Percentiles rank a stretch among this genome's conserved stretches.
These are phyloP conservation scores for Ceratobasidium sp. DNA, from an alignment of 1,284 basidiomycete species.

Conservation along the genomic window DNA sequence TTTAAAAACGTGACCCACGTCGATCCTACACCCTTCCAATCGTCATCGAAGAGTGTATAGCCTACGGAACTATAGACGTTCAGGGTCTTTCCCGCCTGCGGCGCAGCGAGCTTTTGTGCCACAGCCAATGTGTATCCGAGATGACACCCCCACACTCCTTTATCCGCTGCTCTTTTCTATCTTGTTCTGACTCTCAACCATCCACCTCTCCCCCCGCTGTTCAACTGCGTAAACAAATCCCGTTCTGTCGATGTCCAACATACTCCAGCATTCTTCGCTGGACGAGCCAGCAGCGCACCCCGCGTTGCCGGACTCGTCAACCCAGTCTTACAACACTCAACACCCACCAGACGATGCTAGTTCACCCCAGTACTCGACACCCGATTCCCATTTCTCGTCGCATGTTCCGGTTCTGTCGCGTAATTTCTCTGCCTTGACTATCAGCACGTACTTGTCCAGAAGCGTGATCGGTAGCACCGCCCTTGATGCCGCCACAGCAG, in stretches of 20 bases:
- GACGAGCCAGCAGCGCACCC: conserved; percentile 14
- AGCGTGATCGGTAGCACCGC: conserved; percentile 22
- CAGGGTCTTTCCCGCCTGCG: too few species aligned
- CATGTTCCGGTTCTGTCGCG: conserved; percentile 23
- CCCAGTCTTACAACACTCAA: conserved; percentile 17
- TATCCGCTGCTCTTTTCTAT: conserved; percentile 10
- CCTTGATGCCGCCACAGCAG: conserved; percentile 43
- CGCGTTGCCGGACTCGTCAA: conserved; percentile 29
- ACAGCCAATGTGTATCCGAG: conserved; percentile 35
- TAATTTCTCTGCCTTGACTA: conserved; percentile 32
- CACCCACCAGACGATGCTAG: conserved; percentile 30
- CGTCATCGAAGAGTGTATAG: too few species aligned
- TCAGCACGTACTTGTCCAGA: conserved; percentile 18
- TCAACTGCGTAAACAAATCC: conserved; percentile 21
- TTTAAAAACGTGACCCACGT: too few species aligned
- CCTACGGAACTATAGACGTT: too few species aligned
- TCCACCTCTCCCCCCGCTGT: conserved; percentile 32
- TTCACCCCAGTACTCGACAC: not conserved
- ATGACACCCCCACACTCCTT: conserved; percentile 9
- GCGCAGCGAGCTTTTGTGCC: conserved; percentile 32
- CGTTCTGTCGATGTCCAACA: conserved; percentile 28
- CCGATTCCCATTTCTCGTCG: conserved; percentile 5
- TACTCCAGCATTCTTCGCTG: conserved; percentile 22
- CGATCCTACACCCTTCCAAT: too few species aligned
- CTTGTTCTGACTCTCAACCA: conserved; percentile 6